Percentiles rank a stretch among this genome's conserved stretches.
Evolutionary conservation across 2,329 filamentous ascomycete species (phyloP).

Genomic region (Rutstroemia sp.): DNA sequence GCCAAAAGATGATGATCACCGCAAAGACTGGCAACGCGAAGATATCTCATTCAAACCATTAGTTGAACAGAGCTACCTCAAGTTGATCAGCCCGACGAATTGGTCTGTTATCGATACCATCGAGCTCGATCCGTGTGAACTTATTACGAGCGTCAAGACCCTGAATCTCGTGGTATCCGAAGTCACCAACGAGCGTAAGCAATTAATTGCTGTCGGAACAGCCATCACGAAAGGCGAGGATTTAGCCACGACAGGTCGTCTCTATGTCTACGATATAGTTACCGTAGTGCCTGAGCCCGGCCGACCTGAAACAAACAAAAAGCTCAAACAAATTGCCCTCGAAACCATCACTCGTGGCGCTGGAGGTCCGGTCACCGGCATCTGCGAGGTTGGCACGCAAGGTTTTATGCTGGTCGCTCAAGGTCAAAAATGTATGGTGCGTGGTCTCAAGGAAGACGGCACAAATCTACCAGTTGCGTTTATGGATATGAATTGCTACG

Average conservation of each 20-base stretch:
- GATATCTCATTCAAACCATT: slow-evolving; percentile 55
- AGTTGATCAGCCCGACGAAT: slow-evolving; percentile 69
- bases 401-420: slow-evolving; percentile 86
- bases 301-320: slow-evolving; percentile 76
- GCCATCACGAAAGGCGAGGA: slow-evolving; percentile 86
- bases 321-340: slow-evolving; percentile 76
- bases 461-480: slow-evolving; percentile 90
- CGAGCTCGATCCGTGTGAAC: slow-evolving; percentile 66
- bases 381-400: slow-evolving; percentile 79
- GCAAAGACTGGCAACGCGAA: slow-evolving; percentile 70
- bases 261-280: slow-evolving; percentile 89
- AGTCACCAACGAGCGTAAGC: slow-evolving; percentile 76
- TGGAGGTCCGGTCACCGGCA: slow-evolving; percentile 80
- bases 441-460: slow-evolving; percentile 91
- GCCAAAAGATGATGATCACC: slow-evolving; percentile 78
- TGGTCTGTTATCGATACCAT: slow-evolving; percentile 75
- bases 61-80: slow-evolving; percentile 64
- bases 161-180: slow-evolving; percentile 87
- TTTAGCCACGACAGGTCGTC: slow-evolving; percentile 71
- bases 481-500: slow-evolving; percentile 94
- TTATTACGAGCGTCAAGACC: slow-evolving; percentile 73
- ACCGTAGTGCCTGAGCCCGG: slow-evolving; percentile 85
- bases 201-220: slow-evolving; percentile 78
- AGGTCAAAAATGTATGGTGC: slow-evolving; percentile 95
- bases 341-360: slow-evolving; percentile 90